phyloP scores from a whole-genome alignment of 2,329 filamentous ascomycete species.

The Calonectria montana region DNA sequence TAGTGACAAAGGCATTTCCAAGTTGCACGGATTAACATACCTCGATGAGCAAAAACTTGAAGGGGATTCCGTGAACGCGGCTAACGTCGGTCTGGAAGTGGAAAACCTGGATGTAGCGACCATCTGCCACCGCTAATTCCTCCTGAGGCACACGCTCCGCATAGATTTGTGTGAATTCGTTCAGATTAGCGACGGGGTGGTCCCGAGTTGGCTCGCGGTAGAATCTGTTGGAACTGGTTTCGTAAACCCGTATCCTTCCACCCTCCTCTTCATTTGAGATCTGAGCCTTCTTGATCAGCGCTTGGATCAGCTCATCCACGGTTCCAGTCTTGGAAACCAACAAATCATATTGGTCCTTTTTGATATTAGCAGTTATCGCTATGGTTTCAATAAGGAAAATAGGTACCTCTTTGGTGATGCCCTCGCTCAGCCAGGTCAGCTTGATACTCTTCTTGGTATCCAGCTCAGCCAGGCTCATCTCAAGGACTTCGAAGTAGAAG shows the following conservation, averaged over 20 bases:
- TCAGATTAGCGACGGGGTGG: conserved; percentile 81
- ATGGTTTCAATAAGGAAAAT: not conserved
- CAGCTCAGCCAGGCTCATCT: conserved; percentile 92
- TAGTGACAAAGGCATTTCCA: not conserved
- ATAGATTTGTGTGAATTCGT: conserved; percentile 85
- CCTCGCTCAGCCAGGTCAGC: conserved; percentile 87
- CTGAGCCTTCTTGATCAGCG: conserved; percentile 82
- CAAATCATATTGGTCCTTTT: conserved; percentile 80
- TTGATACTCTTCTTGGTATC: conserved; percentile 92
- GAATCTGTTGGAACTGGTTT: conserved; percentile 84
- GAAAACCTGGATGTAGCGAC: conserved; percentile 79
- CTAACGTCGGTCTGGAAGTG: conserved; percentile 93
- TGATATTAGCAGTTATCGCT: not conserved
- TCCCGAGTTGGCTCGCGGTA: conserved; percentile 80
- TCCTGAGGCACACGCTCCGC: conserved; percentile 85
- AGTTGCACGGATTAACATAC: conserved; percentile 58
- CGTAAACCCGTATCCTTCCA: conserved; percentile 81
- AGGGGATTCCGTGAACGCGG: conserved; percentile 88
- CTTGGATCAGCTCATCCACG: conserved; percentile 81
- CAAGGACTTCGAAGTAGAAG: conserved; percentile 91
- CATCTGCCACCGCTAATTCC: conserved; percentile 68
- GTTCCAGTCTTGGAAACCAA: conserved; percentile 89
- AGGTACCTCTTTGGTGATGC: conserved; percentile 86
- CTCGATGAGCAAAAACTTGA: conserved; percentile 87
- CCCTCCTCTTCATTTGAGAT: conserved; percentile 78